These are phyloP conservation scores for Yarrowia bubula DNA, from an alignment of 805 yeast species.

Conservation along the genomic window DNA sequence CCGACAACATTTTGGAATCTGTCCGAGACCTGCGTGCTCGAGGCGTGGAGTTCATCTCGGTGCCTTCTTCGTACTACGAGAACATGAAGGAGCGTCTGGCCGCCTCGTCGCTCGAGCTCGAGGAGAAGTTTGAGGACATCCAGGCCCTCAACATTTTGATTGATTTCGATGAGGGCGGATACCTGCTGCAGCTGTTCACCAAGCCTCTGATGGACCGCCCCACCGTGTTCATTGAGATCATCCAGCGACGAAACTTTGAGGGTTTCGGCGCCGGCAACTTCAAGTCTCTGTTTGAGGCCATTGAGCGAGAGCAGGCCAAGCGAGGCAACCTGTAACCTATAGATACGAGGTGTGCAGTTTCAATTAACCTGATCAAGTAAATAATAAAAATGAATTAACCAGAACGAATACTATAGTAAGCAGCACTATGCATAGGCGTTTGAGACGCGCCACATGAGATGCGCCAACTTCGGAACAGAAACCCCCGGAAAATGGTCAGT, in stretches of 20 bases:
- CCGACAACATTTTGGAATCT: constrained; percentile 58
- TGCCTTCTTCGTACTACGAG: constrained; percentile 58
- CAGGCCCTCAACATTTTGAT: constrained; percentile 55
- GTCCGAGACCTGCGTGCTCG: constrained; percentile 54
- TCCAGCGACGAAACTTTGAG: constrained; percentile 73
- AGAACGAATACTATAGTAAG: background rate
- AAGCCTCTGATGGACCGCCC: constrained; percentile 76
- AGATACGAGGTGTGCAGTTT: background rate
- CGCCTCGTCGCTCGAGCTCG: constrained; percentile 46
- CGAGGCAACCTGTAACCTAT: constrained; percentile 55
- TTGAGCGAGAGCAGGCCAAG: constrained; percentile 69
- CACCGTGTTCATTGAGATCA: constrained; percentile 75
- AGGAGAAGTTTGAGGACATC: constrained; percentile 53
- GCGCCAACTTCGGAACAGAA: background rate
- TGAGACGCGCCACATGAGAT: background rate
- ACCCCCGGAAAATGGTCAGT: background rate
- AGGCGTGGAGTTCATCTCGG: constrained; percentile 68
- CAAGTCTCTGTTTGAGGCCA: constrained; percentile 73
- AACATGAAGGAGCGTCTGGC: constrained; percentile 48
- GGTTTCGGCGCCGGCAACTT: constrained; percentile 92
- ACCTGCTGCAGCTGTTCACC: constrained; percentile 75
- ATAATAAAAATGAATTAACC: background rate
- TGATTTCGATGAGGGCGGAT: constrained; percentile 76
- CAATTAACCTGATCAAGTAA: constrained; percentile 13
- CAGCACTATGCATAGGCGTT: too few relatives aligned